Base-by-base conservation (phyloP, 169 alveolate genomes). In the Plasmodium vivax region DNA sequence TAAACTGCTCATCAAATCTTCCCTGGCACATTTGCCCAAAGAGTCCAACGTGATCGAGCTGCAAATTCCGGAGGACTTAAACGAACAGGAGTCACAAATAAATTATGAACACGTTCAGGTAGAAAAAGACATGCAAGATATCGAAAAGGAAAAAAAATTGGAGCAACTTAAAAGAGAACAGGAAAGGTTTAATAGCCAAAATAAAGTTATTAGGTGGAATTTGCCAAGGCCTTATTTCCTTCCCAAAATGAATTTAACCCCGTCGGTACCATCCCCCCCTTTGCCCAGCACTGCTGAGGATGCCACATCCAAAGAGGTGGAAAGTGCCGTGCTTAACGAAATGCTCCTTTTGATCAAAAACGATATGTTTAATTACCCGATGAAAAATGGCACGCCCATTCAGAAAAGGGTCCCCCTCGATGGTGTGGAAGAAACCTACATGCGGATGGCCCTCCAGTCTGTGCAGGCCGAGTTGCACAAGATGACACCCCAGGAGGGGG, bases 21-120 rank as follows among this genome's bases (percentile, higher is more conserved):
- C 97, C 38, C 38, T 96, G 23, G 93, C 97, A 1, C 95, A 96
- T 91, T 84, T 96, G 43, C 97, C 97, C 6, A 85, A 79, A 84
- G 97, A 96, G 54, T 95, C 93, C 58, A 92, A 95, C 43, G 85
- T 92, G 14, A 95, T 96, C 19, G 97, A 96, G 79, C 82, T 96
- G 2, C 91, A 96, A 68, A 58, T 96, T 9, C 87, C 96, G 2
- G 82, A 87, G 0, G 95, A 93, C 1, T 58, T 93, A 9, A 54
- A 93, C 3, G 58, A 54, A 2, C 95, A 94, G 10, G 80, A 36
- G 71, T 51, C 56, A 3, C 82, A 72, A 14, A 68, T 71, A 16
- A 34, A 51, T n/a, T 84, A 8, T 51, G 80, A 30, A 41, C 95
- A 95, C 58, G 83, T 56, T 84, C 95, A 93, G n/a, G 92, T 93